phyloP scores from a whole-genome alignment of 2,329 filamentous ascomycete species.

The Trichophyton rubrum region DNA sequence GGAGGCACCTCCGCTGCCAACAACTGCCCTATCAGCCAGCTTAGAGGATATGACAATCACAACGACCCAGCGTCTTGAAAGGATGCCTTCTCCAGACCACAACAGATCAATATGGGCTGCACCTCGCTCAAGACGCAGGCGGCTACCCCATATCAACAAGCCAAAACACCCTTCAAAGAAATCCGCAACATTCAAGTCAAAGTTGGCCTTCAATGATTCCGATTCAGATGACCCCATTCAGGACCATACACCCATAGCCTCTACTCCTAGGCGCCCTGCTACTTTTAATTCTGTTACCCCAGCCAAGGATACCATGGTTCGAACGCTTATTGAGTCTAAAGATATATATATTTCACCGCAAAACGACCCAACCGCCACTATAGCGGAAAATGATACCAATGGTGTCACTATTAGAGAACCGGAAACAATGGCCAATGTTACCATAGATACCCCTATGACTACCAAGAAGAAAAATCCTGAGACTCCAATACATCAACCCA shows the following conservation, averaged over 20 bases:
- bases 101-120: conserved; percentile 29
- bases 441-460: background rate
- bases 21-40: background rate
- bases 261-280: background rate
- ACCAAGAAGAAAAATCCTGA: background rate
- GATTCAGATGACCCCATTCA: conserved; percentile 35
- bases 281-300: background rate
- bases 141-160: conserved; percentile 11
- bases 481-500: background rate
- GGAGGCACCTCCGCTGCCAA: conserved; percentile 18
- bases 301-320: background rate
- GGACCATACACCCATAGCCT: conserved; percentile 13
- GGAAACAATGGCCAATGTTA: background rate
- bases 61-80: background rate
- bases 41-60: background rate
- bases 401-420: background rate
- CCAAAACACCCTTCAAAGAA: conserved; percentile 6
- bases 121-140: conserved; percentile 17
- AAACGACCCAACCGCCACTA: background rate
- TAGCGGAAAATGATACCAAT: background rate
- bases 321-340: background rate
- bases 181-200: background rate
- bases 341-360: background rate
- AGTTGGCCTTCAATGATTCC: conserved; percentile 5
- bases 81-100: conserved; percentile 24